Percentiles rank a stretch among this genome's conserved stretches.
These are phyloP conservation scores for Crataegus laevigata DNA, from an alignment of 306 rosid species.

Conservation along the genomic window DNA sequence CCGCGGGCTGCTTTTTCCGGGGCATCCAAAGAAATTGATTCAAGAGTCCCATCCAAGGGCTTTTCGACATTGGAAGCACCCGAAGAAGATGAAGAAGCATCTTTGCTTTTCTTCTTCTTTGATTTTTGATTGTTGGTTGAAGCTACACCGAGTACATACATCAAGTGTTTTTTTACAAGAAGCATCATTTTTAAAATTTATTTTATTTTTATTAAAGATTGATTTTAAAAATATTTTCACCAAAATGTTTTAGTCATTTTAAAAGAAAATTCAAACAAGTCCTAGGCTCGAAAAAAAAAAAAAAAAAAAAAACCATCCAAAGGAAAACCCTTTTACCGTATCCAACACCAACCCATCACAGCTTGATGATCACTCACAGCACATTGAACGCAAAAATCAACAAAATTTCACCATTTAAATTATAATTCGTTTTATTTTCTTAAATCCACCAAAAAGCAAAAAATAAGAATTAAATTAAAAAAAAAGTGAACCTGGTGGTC, in stretches of 20 bases:
- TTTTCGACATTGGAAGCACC: too few relatives aligned
- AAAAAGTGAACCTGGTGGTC: slow-evolving; percentile 44
- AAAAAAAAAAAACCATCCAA: not conserved
- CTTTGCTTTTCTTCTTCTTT: slow-evolving; percentile 75
- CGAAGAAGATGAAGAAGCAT: slow-evolving; percentile 30
- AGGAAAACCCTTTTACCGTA: not conserved
- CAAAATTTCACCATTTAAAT: not conserved
- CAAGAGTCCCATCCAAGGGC: too few relatives aligned
- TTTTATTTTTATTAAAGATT: too few relatives aligned
- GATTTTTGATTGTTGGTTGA: slow-evolving; percentile 49
- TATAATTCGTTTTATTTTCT: not conserved
- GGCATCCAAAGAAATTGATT: too few relatives aligned
- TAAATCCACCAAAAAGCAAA: not conserved
- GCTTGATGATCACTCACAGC: not conserved
- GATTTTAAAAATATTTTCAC: too few relatives aligned
- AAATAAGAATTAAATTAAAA: not conserved
- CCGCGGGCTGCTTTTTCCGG: too few relatives aligned
- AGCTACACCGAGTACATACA: slow-evolving; percentile 18
- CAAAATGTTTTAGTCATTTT: too few relatives aligned
- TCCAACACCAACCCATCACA: not conserved
- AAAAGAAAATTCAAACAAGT: too few relatives aligned
- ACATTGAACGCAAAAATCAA: not conserved
- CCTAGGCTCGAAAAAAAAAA: too few relatives aligned
- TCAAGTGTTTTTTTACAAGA: too few relatives aligned
- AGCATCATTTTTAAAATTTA: too few relatives aligned